Evolutionary conservation across 2,329 filamentous ascomycete species (phyloP).

Genomic region (Talaromyces sp.): DNA sequence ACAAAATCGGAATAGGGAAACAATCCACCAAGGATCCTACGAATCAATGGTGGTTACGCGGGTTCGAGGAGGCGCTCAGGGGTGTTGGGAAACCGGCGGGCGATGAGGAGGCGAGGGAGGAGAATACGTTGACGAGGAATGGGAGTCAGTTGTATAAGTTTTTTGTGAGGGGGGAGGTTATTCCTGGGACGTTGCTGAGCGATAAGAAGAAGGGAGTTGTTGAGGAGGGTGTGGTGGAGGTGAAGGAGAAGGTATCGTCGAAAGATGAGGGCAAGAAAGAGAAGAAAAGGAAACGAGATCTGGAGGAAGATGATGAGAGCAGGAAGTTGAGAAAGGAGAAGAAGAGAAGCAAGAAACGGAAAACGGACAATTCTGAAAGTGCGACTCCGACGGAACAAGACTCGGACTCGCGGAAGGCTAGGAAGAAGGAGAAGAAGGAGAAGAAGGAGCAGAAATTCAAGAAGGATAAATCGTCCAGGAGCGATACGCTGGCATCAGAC

Average conservation of each 20-base stretch:
- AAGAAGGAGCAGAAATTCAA: constrained; percentile 22
- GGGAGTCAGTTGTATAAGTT: constrained; percentile 68
- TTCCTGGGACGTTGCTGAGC: constrained; percentile 63
- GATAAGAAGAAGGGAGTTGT: constrained; percentile 6
- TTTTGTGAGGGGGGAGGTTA: constrained; percentile 78
- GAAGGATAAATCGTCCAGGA: constrained; percentile 9
- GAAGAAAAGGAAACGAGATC: constrained; percentile 39
- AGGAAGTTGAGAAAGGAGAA: constrained; percentile 30
- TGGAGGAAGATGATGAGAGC: constrained; percentile 24
- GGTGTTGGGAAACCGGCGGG: constrained; percentile 64
- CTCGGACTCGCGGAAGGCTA: neutral
- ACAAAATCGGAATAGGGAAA: constrained; percentile 78
- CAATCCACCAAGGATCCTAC: constrained; percentile 62
- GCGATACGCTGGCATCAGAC: neutral
- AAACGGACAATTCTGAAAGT: constrained; percentile 16
- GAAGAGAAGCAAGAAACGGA: constrained; percentile 25
- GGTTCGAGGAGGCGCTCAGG: constrained; percentile 87
- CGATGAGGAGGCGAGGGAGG: constrained; percentile 27
- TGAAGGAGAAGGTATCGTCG: constrained; percentile 17
- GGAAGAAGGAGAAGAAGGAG: constrained; percentile 17
- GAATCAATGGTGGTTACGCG: constrained; percentile 96
- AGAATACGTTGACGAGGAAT: constrained; percentile 43
- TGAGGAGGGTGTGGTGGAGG: neutral
- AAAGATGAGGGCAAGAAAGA: constrained; percentile 25
- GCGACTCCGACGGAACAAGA: neutral